These are phyloP conservation scores for Metarhizium humberi DNA, from an alignment of 2,329 filamentous ascomycete species.

Conservation along the genomic window DNA sequence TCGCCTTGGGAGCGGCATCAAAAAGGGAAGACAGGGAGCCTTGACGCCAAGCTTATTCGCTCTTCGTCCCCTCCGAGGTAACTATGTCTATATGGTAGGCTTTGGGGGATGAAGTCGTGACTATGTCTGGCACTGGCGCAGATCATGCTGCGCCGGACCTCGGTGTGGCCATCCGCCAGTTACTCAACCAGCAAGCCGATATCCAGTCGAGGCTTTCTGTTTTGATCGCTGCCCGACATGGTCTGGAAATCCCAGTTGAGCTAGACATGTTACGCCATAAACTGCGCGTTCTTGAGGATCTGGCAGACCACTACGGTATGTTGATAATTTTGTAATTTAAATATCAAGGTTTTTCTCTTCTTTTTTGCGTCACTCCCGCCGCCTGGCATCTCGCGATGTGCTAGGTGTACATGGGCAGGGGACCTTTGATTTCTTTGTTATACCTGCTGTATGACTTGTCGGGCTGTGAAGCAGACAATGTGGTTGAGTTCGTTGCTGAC, in stretches of 20 bases:
- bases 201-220: constrained; percentile 41
- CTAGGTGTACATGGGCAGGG: background rate
- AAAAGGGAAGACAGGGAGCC: background rate
- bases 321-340: constrained; percentile 1
- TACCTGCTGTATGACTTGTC: background rate
- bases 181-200: constrained; percentile 44
- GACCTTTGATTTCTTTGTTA: background rate
- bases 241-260: constrained; percentile 38
- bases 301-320: constrained; percentile 40
- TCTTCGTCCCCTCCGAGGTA: background rate
- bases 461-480: background rate
- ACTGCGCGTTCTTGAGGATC: constrained; percentile 37
- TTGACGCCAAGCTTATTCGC: background rate
- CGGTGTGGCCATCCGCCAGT: constrained; percentile 22
- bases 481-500: constrained; percentile 1
- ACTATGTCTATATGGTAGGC: constrained; percentile 4
- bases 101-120: constrained; percentile 5
- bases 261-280: constrained; percentile 48
- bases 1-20: background rate
- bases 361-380: background rate
- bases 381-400: background rate
- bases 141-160: constrained; percentile 12
- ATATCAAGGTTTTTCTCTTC: constrained; percentile 2
- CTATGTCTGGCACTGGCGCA: constrained; percentile 6
- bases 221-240: constrained; percentile 37